Evolutionary conservation across 148 eudicot species (phyloP), one percentile per base, ranked within the genome.

Genomic region (Selenicereus undatus): DNA sequence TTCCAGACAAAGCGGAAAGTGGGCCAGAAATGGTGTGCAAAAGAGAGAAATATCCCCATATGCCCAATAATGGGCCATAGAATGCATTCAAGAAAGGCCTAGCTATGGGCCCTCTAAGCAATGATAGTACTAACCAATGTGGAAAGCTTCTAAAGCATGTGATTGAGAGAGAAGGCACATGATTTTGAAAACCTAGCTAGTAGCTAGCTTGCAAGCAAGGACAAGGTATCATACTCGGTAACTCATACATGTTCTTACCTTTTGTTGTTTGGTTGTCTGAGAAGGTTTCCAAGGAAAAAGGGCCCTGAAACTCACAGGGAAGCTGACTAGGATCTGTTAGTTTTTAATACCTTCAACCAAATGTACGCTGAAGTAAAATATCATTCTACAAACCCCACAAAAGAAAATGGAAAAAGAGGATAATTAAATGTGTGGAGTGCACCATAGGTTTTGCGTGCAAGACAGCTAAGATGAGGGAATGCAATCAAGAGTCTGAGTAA

Each of bases 191-290:
- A 18, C 35, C 71, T 24, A 66, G 86, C 85, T 86, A 80, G 83
- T 24, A 66, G 86, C 85, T 86, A 80, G 83, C 80, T 83, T 86
- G 85, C 85, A 86, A 86, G 86, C 77, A 79, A 86, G 68, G 83
- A 81, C 86, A 80, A 86, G 78, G 80, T 74, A 83, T 58, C 43
- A 39, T 39, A 39, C 43, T n/a, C n/a, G n/a, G n/a, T n/a, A n/a
- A n/a, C n/a, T 39, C 71, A 62, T 65, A 13, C 74, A 32, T 78
- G 78, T 83, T 62, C 81, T 82, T 72, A 69, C 30, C 69, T 64
- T 66, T 45, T 45, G 35, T 32, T 73, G 62, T 78, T 82, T 68
- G 78, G 77, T 54, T 51, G 30, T 70, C 24, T 71, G 39, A 71
- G n/a, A 56, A 58, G 60, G 58, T 71, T 82, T 65, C 84, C 78